These are phyloP conservation scores for Dendrocalamus sinicus DNA, from an alignment of 176 grass and related monocot genomes.

Conservation along the genomic window DNA sequence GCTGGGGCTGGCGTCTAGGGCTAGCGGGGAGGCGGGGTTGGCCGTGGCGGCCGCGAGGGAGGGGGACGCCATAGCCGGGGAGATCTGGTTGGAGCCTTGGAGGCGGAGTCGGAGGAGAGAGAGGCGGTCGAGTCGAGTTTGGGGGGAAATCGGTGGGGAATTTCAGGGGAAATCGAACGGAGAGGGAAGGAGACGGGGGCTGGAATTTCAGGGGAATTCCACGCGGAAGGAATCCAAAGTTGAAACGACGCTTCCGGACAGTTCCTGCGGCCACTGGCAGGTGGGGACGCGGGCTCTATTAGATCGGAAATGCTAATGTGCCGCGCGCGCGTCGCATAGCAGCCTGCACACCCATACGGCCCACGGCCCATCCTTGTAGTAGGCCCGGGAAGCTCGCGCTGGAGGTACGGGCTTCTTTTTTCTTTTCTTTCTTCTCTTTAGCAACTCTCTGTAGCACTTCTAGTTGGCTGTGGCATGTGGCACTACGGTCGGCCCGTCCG, in stretches of 20 bases:
- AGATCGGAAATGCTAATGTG: no score
- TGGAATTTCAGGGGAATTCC: no score
- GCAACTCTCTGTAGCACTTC: no score
- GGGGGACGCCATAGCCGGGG: slow-evolving; percentile 25
- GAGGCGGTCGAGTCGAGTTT: slow-evolving; percentile 29
- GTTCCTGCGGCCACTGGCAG: not conserved
- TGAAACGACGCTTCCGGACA: not conserved
- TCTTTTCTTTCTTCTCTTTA: no score
- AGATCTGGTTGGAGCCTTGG: not conserved
- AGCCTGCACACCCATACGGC: no score
- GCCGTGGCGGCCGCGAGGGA: slow-evolving; percentile 27
- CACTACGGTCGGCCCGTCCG: no score
- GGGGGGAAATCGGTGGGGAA: not conserved
- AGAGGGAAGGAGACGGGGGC: not conserved
- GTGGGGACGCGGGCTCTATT: not conserved
- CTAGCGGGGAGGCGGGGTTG: slow-evolving; percentile 22
- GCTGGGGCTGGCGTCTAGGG: slow-evolving; percentile 43
- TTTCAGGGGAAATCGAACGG: not conserved
- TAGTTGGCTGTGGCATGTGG: no score
- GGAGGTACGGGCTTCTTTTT: no score
- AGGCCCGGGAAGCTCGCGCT: no score
- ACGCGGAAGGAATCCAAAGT: not conserved
- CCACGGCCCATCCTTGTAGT: no score
- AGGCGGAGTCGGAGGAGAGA: not conserved
- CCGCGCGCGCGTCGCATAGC: no score